These are phyloP conservation scores for Arthrobotrys pseudoclavata DNA, from an alignment of 2,329 filamentous ascomycete species.

Conservation along the genomic window DNA sequence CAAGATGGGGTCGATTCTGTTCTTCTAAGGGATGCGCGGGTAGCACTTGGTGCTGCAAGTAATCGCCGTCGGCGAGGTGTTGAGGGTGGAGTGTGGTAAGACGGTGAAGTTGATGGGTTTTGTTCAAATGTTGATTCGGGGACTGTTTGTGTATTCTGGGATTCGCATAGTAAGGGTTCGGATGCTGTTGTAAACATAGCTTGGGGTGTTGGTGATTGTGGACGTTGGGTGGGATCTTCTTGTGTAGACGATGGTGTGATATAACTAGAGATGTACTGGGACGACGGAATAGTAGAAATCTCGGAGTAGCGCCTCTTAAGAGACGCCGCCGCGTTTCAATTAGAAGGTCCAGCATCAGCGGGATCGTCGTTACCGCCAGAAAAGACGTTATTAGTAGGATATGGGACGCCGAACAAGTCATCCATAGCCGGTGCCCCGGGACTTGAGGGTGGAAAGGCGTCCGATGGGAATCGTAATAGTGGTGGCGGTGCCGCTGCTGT, in stretches of 20 bases:
- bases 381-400: slow-evolving; percentile 6
- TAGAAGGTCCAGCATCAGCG: slow-evolving; percentile 44
- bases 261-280: slow-evolving; percentile 40
- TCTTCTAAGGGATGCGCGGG: slow-evolving; percentile 38
- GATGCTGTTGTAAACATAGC: background rate
- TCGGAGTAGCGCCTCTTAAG: slow-evolving; percentile 59
- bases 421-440: background rate
- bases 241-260: slow-evolving; percentile 44
- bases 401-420: background rate
- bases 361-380: slow-evolving; percentile 7
- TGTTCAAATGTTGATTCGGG: slow-evolving; percentile 20
- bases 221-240: slow-evolving; percentile 32
- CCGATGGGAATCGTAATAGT: background rate
- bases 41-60: slow-evolving; percentile 40
- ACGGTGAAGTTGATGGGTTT: slow-evolving; percentile 20
- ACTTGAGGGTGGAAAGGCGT: background rate
- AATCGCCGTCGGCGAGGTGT: slow-evolving; percentile 49
- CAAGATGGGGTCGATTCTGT: slow-evolving; percentile 56
- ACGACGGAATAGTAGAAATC: slow-evolving; percentile 42
- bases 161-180: slow-evolving; percentile 1
- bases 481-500: background rate
- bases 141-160: slow-evolving; percentile 5
- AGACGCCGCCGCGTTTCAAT: slow-evolving; percentile 58
- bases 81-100: slow-evolving; percentile 31
- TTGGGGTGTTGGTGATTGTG: slow-evolving; percentile 1